Base-by-base conservation (phyloP, 2,329 filamentous ascomycete genomes). In the Pseudogymnoascus verrucosus region DNA sequence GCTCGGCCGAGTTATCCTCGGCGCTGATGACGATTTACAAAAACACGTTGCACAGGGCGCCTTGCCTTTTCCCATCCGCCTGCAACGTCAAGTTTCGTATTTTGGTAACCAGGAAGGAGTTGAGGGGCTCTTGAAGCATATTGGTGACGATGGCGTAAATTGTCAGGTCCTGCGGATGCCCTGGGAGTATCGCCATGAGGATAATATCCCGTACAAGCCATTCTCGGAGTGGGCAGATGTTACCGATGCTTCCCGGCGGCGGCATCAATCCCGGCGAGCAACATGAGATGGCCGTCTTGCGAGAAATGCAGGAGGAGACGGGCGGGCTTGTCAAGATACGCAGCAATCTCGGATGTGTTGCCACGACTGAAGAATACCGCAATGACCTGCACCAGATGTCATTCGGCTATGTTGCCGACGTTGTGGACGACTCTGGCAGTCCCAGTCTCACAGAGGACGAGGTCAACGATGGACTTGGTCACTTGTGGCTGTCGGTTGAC, bases 111-210 rank as follows among this genome's bases (percentile, higher is more conserved):
- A 10, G 7, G 60, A 62, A 62, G 60, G 60, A 51, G 26, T 62
- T 6, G 26, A 62, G 21, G 60, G 60, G 28, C 60, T 62, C 36
- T 19, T 62, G 62, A 71, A 60, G 65, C 72, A 76, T 64, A 64
- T 77, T 64, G 67, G 69, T 5, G 71, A 76, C 60, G 68, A 74
- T 26, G 70, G 74, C 65, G 12, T 67, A 3, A 74, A 69, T 64
- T 70, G 68, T 62, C 64, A 72, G 61, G 34, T 74, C 34, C 67
- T 76, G 14, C n/a, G 54, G 5, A 72, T 73, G 66, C 68, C 74
- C 64, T 76, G 71, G 71, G 71, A 76, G 8, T 71, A 74, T 36
- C 69, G 72, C 26, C 37, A 44, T 11, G 71, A 68, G 37, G 69
- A 73, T n/a, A 65, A 73, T 28, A 70, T 70, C 51, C 66, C 71